Conservation (phyloP, 2,329 filamentous ascomycete genomes). For the Hypocreales sp. region DNA sequence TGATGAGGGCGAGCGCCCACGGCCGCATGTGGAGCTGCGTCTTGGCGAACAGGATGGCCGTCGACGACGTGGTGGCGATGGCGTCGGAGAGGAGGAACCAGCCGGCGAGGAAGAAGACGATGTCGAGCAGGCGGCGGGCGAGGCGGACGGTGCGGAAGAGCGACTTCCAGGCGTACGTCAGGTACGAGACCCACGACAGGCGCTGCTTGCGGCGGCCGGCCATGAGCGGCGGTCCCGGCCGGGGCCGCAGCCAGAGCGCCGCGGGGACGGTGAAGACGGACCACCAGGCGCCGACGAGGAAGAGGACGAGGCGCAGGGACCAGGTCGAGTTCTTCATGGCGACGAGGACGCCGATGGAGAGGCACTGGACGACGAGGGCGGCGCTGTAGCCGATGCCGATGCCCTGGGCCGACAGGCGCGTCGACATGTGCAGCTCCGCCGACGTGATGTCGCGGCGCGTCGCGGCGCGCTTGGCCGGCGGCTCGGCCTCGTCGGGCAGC, state of each 20-base stretch:
- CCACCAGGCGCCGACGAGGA: slow-evolving; percentile 87
- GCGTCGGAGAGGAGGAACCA: slow-evolving; percentile 95
- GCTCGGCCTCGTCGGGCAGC: slow-evolving; percentile 9
- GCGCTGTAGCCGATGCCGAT: slow-evolving; percentile 90
- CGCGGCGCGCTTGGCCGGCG: slow-evolving; percentile 14
- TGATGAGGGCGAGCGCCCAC: slow-evolving; percentile 79
- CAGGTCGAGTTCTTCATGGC: slow-evolving; percentile 63
- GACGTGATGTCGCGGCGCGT: slow-evolving; percentile 38
- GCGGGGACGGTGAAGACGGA: slow-evolving; percentile 78
- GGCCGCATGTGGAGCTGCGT: slow-evolving; percentile 82
- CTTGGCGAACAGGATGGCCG: slow-evolving; percentile 90
- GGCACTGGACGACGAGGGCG: slow-evolving; percentile 67
- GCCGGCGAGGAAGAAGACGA: slow-evolving; percentile 64
- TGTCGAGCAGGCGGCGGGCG: slow-evolving; percentile 56
- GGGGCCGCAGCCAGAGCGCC: slow-evolving; percentile 71
- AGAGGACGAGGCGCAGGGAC: slow-evolving; percentile 73
- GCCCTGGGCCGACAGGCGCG: slow-evolving; percentile 78
- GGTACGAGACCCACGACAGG: slow-evolving; percentile 48
- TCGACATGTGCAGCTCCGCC: slow-evolving; percentile 64
- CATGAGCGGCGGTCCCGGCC: slow-evolving; percentile 71
- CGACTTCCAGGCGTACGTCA: slow-evolving; percentile 73
- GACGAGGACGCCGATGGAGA: slow-evolving; percentile 65
- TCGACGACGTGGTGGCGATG: slow-evolving; percentile 87
- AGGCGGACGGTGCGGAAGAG: slow-evolving; percentile 66
- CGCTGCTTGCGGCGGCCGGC: slow-evolving; percentile 20